A percentile compares a stretch with the other conserved stretches of the same genome.
These are phyloP conservation scores for Citropsis articulata DNA, from an alignment of 345 rosid genomes.

Conservation along the genomic window DNA sequence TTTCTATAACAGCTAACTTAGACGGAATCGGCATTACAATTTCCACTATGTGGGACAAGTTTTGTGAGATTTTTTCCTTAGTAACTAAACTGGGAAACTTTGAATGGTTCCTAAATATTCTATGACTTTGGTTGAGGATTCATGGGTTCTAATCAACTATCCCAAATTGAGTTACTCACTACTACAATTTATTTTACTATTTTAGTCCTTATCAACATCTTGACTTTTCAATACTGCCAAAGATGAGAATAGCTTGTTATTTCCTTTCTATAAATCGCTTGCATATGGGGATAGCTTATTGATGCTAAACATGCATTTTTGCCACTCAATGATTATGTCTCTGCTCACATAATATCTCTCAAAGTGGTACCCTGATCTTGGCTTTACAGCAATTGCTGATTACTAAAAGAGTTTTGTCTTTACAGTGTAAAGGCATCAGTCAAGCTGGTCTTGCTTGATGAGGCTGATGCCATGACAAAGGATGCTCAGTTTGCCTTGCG, in stretches of 20 bases:
- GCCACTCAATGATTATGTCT: background rate
- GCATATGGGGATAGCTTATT: background rate
- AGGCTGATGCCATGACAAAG: slow-evolving; percentile 99
- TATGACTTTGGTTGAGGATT: background rate
- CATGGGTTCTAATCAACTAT: background rate
- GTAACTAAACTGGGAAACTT: background rate
- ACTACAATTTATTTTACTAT: background rate
- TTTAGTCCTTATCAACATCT: background rate
- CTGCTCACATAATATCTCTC: background rate
- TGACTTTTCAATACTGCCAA: background rate
- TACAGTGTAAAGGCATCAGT: slow-evolving; percentile 66
- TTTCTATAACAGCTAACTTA: too few species aligned
- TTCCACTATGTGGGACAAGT: background rate
- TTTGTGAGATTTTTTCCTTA: background rate
- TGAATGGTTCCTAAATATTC: background rate
- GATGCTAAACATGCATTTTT: background rate
- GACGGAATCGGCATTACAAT: too few species aligned
- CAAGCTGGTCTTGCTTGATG: slow-evolving; percentile 90
- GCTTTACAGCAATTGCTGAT: background rate
- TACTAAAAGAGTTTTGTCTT: slow-evolving; percentile 8
- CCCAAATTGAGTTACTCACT: background rate
- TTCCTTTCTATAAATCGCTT: background rate
- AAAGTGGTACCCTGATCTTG: background rate
- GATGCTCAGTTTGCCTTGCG: slow-evolving; percentile 99
- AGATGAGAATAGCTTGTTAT: background rate